Percentiles rank a stretch among this genome's conserved stretches.
Conservation (phyloP, 2,329 filamentous ascomycete genomes). For the Talaromyces sp. region DNA sequence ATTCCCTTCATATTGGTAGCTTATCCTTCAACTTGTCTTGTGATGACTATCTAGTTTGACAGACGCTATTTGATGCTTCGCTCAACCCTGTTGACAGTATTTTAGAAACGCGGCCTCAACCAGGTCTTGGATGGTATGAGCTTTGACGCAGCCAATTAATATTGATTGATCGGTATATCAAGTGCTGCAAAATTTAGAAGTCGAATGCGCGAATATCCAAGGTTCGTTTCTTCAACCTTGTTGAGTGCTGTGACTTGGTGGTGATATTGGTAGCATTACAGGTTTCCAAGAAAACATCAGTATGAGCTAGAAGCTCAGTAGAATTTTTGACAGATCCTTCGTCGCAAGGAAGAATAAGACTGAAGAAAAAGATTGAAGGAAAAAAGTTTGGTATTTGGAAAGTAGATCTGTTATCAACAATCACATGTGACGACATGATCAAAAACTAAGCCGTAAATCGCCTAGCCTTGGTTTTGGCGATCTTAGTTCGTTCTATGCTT, state of each 20-base stretch:
- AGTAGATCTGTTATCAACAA: background rate
- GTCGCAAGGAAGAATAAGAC: background rate
- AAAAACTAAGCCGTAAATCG: background rate
- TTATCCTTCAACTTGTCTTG: background rate
- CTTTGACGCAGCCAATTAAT: too few relatives aligned
- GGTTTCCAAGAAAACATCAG: background rate
- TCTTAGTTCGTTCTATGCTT: background rate
- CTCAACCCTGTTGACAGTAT: background rate
- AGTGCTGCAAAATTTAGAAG: background rate
- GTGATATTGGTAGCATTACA: background rate
- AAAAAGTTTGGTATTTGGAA: background rate
- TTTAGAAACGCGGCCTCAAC: background rate
- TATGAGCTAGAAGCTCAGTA: background rate
- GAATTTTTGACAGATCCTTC: background rate
- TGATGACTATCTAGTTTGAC: background rate
- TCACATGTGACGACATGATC: conserved; percentile 7
- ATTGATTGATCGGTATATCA: background rate
- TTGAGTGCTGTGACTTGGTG: background rate
- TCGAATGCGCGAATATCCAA: background rate
- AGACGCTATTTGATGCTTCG: too few relatives aligned
- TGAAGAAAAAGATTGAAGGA: background rate
- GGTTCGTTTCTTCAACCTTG: background rate
- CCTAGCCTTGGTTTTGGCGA: conserved; percentile 1
- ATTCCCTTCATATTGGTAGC: conserved; percentile 3
- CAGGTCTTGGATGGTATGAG: background rate